Conservation (phyloP, 2,329 filamentous ascomycete species). For the Aspergillus melleus region DNA sequence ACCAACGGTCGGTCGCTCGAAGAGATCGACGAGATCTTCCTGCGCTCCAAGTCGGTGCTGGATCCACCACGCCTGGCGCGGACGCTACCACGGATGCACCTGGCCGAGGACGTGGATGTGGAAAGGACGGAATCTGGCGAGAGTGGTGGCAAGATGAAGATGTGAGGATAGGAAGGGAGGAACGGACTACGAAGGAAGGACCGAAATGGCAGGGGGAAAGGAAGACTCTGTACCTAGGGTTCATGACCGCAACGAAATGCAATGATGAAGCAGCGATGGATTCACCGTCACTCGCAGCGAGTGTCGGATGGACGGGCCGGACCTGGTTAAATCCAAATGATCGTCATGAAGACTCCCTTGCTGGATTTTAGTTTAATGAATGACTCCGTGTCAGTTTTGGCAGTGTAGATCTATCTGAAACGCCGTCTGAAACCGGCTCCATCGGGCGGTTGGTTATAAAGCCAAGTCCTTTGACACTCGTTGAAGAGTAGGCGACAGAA, state of each 20-base stretch:
- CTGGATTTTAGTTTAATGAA: neutral
- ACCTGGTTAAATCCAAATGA: neutral
- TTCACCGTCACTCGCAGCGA: neutral
- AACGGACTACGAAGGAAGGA: neutral
- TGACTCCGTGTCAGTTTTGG: neutral
- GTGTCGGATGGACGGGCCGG: neutral
- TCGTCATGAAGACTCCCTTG: neutral
- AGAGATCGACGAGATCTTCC: constrained; percentile 43
- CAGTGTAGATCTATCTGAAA: constrained; percentile 3
- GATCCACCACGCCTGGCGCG: constrained; percentile 27
- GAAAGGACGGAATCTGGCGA: neutral
- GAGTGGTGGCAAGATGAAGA: constrained; percentile 2
- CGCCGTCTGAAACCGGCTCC: neutral
- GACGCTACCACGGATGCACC: constrained; percentile 14
- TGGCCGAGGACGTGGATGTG: constrained; percentile 13
- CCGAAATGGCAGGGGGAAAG: neutral
- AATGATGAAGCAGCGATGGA: neutral
- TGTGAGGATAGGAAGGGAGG: neutral
- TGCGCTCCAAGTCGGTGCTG: constrained; percentile 30
- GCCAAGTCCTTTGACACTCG: neutral
- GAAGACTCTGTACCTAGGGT: neutral
- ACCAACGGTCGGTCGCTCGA: constrained; percentile 41
- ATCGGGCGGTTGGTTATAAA: neutral
- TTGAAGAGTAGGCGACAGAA: neutral
- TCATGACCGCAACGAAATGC: neutral